A percentile compares a stretch with the other conserved stretches of the same genome.
Conservation (phyloP, 2,329 filamentous ascomycete genomes). For the Neofusicoccum sp. region DNA sequence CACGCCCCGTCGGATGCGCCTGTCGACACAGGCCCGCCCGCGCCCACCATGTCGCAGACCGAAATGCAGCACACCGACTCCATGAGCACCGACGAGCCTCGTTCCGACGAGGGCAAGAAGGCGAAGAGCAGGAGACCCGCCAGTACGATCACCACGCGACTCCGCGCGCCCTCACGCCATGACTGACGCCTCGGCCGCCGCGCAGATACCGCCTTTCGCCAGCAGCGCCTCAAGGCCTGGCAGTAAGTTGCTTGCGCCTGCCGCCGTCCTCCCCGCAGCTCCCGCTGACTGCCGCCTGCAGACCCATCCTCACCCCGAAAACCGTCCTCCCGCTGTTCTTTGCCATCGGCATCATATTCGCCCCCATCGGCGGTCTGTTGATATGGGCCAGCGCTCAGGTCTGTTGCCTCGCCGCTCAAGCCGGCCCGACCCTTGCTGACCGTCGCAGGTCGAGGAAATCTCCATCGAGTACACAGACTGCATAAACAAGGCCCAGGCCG, state of each 20-base stretch:
- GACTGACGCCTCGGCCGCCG: conserved; percentile 22
- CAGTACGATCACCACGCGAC: conserved; percentile 55
- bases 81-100: conserved; percentile 43
- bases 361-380: conserved; percentile 83
- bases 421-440: background rate
- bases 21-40: background rate
- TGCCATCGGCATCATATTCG: conserved; percentile 84
- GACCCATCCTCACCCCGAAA: conserved; percentile 92
- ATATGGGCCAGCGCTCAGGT: conserved; percentile 83
- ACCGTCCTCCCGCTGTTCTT: conserved; percentile 92
- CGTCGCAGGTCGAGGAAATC: conserved; percentile 77
- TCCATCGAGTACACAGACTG: conserved; percentile 88
- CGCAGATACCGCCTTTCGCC: conserved; percentile 89
- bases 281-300: conserved; percentile 48
- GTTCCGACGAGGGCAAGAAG: conserved; percentile 52
- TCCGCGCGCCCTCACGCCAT: conserved; percentile 19
- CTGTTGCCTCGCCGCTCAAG: conserved; percentile 6
- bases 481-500: conserved; percentile 52
- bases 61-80: conserved; percentile 43
- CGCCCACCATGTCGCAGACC: conserved; percentile 45
- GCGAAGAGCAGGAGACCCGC: conserved; percentile 88
- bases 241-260: conserved; percentile 63
- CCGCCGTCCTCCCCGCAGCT: background rate
- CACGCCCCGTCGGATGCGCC: conserved; percentile 11
- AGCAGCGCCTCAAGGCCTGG: conserved; percentile 97